Evolutionary conservation across 441 rosid genomes (phyloP).

Genomic region (Populus trichocarpa): DNA sequence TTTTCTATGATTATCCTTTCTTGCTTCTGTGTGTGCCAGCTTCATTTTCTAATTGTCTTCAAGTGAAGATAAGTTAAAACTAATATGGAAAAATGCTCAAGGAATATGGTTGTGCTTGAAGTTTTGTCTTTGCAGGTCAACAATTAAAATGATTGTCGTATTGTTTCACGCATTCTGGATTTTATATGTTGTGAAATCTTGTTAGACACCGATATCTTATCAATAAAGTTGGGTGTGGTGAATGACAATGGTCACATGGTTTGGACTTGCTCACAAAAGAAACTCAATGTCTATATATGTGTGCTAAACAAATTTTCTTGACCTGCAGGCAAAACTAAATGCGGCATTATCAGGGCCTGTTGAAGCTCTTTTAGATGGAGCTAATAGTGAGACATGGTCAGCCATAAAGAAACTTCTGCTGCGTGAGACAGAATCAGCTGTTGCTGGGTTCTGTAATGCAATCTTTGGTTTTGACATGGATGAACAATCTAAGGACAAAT

Average conservation of each 20-base stretch:
- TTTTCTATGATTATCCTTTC: conserved; percentile 1
- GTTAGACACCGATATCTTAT: not conserved
- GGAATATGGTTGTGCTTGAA: not conserved
- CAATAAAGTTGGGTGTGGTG: not conserved
- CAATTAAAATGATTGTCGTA: not conserved
- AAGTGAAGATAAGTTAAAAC: not conserved
- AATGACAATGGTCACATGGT: not conserved
- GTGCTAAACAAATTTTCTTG: not conserved
- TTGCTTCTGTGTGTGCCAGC: not conserved
- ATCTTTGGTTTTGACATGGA: conserved; percentile 85
- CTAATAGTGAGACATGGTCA: conserved; percentile 84
- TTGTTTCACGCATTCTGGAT: not conserved
- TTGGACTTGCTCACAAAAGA: not conserved
- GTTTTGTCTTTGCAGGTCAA: not conserved
- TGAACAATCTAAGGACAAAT: conserved; percentile 50
- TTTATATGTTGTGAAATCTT: not conserved
- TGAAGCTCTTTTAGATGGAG: conserved; percentile 93
- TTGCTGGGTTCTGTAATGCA: conserved; percentile 62
- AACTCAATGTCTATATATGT: not conserved
- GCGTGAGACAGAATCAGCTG: conserved; percentile 70
- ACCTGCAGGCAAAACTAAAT: conserved; percentile 69
- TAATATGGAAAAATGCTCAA: not conserved
- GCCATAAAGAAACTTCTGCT: conserved; percentile 74
- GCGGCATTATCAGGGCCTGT: conserved; percentile 83
- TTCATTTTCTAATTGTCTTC: not conserved